Percentiles rank a stretch among this genome's conserved stretches.
phyloP scores from a whole-genome alignment of 2,329 filamentous ascomycete genomes.

The Botrytis pseudocinerea region DNA sequence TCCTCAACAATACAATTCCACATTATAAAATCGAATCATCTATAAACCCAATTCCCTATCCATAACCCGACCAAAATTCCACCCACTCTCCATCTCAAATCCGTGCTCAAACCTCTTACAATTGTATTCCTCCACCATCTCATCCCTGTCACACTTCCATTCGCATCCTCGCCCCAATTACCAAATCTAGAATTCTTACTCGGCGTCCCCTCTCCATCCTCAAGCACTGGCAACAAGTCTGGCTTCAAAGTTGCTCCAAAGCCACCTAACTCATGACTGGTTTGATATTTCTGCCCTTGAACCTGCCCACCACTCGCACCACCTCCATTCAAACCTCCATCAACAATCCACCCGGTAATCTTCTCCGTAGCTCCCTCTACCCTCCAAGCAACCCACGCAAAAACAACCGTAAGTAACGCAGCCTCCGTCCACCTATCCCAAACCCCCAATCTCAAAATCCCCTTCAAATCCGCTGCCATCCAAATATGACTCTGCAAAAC shows the following conservation, averaged over 20 bases:
- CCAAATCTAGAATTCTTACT: slow-evolving; percentile 29
- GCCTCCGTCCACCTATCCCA: slow-evolving; percentile 43
- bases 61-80: slow-evolving; percentile 26
- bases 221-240: slow-evolving; percentile 21
- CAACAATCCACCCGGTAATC: slow-evolving; percentile 45
- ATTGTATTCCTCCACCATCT: not conserved
- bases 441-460: slow-evolving; percentile 46
- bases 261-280: not conserved
- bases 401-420: slow-evolving; percentile 45
- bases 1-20: not conserved
- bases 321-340: slow-evolving; percentile 43
- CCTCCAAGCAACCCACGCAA: slow-evolving; percentile 47
- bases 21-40: not conserved
- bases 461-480: slow-evolving; percentile 59
- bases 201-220: slow-evolving; percentile 20
- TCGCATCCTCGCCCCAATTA: slow-evolving; percentile 25
- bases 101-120: not conserved
- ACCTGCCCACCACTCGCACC: slow-evolving; percentile 25
- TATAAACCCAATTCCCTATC: slow-evolving; percentile 30
- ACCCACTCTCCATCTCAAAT: slow-evolving; percentile 27
- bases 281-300: not conserved
- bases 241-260: not conserved
- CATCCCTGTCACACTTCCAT: not conserved
- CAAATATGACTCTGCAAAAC: slow-evolving; percentile 62
- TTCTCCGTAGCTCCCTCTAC: slow-evolving; percentile 43